phyloP scores from a whole-genome alignment of 2,329 filamentous ascomycete genomes.

The Coniochaeta pulveracea region DNA sequence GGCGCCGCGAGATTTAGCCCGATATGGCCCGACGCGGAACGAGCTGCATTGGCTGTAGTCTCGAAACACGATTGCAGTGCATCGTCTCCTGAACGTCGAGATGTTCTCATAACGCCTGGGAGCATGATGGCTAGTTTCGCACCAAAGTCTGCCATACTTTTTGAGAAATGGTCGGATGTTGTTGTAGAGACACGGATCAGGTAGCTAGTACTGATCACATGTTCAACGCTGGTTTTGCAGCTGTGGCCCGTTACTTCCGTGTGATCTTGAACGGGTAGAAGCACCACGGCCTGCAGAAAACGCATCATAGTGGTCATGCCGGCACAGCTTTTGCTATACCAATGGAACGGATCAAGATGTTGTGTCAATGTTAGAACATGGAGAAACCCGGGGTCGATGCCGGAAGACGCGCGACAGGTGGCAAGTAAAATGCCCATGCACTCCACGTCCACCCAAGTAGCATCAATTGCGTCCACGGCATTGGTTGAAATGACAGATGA shows the following conservation, averaged over 20 bases:
- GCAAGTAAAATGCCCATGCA: too few relatives aligned
- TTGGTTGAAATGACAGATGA: background rate
- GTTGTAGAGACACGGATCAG: background rate
- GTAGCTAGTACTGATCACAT: background rate
- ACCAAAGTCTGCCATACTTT: background rate
- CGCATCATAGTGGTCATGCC: background rate
- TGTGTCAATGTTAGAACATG: background rate
- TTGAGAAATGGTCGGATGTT: background rate
- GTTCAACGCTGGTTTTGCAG: too few relatives aligned
- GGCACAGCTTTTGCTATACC: too few relatives aligned
- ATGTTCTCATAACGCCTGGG: too few relatives aligned
- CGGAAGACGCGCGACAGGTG: background rate
- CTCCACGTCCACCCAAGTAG: too few relatives aligned
- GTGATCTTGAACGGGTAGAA: too few relatives aligned
- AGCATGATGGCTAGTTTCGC: background rate
- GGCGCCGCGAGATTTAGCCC: constrained; percentile 12
- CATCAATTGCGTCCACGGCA: background rate
- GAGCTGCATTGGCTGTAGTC: constrained; percentile 7
- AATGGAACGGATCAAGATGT: background rate
- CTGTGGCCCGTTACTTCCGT: too few relatives aligned
- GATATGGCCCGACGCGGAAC: constrained; percentile 9
- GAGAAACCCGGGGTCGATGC: background rate
- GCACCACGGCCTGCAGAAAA: too few relatives aligned
- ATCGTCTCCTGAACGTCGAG: too few relatives aligned
- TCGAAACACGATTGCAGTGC: too few relatives aligned